Conservation (phyloP, 495 filamentous ascomycete genomes). For the Aspergillus hancockii region DNA sequence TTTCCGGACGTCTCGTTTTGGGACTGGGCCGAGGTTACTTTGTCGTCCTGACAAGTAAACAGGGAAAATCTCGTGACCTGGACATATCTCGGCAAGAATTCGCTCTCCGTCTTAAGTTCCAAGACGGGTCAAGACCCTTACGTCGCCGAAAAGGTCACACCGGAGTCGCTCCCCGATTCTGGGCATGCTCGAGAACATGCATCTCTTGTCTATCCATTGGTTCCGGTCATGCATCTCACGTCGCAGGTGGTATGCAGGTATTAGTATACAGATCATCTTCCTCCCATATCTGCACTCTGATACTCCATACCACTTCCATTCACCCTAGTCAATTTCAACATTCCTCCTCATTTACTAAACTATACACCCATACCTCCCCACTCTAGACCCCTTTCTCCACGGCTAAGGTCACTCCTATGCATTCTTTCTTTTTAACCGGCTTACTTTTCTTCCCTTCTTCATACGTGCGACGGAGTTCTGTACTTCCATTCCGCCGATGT, state of each 20-base stretch:
- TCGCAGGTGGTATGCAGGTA: no score
- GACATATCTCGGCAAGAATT: slow-evolving; percentile 1
- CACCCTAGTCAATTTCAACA: not conserved
- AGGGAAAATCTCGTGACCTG: no score
- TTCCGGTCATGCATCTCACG: no score
- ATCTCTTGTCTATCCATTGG: no score
- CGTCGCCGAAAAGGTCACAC: not conserved
- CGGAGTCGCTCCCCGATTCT: not conserved
- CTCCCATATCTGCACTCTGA: no score
- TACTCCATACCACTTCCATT: not conserved
- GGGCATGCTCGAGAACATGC: not conserved
- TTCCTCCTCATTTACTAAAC: not conserved
- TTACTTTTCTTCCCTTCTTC: not conserved
- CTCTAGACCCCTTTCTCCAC: not conserved
- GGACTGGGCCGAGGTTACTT: not conserved
- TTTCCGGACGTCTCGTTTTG: slow-evolving; percentile 12
- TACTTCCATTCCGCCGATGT: slow-evolving; percentile 1
- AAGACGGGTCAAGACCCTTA: not conserved
- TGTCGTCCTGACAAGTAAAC: no score
- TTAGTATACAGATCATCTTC: no score
- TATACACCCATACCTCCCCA: not conserved
- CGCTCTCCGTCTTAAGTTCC: not conserved
- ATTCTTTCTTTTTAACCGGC: not conserved
- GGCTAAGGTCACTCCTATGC: not conserved
- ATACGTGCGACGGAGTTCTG: not conserved